A percentile compares a stretch with the other conserved stretches of the same genome.
These are phyloP conservation scores for Scleromitrula shiraiana DNA, from an alignment of 2,329 filamentous ascomycete genomes.

Conservation along the genomic window DNA sequence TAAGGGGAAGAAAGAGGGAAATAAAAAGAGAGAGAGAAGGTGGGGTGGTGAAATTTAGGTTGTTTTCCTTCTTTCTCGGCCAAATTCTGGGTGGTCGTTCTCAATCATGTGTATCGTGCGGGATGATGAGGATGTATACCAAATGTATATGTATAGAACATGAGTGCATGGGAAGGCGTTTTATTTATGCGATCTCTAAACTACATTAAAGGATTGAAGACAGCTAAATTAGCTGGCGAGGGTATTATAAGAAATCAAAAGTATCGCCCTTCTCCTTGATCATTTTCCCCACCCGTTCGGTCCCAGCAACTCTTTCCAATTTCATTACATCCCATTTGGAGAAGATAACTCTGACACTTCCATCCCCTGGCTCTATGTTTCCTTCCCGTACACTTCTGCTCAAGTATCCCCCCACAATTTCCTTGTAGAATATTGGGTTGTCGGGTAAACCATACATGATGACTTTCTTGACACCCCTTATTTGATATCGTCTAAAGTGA, in stretches of 20 bases:
- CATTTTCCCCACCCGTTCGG: constrained; percentile 74
- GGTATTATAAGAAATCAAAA: constrained; percentile 77
- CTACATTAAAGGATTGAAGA: background rate
- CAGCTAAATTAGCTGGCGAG: background rate
- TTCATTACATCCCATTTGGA: constrained; percentile 85
- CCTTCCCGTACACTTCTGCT: constrained; percentile 49
- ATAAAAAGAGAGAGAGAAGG: constrained; percentile 5
- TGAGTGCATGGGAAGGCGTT: constrained; percentile 8
- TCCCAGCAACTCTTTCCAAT: constrained; percentile 81
- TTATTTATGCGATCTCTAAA: constrained; percentile 7
- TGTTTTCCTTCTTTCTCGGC: background rate
- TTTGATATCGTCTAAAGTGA: constrained; percentile 82
- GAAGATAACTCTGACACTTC: constrained; percentile 59
- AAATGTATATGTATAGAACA: constrained; percentile 5
- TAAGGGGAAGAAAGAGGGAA: constrained; percentile 1
- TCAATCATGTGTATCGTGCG: no score
- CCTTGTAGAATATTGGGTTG: constrained; percentile 73
- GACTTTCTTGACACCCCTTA: constrained; percentile 75
- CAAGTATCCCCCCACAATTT: constrained; percentile 64
- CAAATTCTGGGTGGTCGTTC: no score
- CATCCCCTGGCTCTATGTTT: constrained; percentile 49
- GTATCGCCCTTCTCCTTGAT: constrained; percentile 76
- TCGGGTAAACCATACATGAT: constrained; percentile 88
- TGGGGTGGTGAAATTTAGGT: constrained; percentile 8
- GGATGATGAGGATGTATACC: no score